Conservation (phyloP, 805 yeast species). For the Saccharomycopsis fodiens region DNA sequence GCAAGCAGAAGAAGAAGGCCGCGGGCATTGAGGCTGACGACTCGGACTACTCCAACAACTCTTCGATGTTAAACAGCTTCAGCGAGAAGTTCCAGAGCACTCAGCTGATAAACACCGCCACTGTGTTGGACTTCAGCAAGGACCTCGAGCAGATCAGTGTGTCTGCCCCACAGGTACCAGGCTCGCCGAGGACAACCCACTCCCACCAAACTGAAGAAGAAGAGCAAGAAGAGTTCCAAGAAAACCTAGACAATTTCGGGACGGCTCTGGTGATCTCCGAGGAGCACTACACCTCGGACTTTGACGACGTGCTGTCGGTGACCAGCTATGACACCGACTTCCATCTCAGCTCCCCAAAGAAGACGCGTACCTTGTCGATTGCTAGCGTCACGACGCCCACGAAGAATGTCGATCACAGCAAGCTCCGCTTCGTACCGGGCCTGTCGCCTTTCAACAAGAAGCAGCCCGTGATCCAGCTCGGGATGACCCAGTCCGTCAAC, state of each 20-base stretch:
- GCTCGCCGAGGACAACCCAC: constrained; percentile 7
- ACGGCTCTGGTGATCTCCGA: not conserved
- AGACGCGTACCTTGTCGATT: not conserved
- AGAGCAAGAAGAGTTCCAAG: not conserved
- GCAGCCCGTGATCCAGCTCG: not conserved
- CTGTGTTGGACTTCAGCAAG: not conserved
- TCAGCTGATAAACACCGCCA: not conserved
- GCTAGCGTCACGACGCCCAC: not conserved
- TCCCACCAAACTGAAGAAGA: not conserved
- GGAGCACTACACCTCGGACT: constrained; percentile 7
- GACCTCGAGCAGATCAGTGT: not conserved
- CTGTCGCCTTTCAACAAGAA: not conserved
- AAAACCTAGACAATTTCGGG: not conserved
- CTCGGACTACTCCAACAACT: not conserved
- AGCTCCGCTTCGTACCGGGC: not conserved
- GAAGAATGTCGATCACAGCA: not conserved
- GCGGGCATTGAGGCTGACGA: constrained; percentile 1
- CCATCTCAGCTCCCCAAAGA: not conserved
- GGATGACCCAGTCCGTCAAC: not conserved
- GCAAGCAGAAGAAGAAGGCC: constrained; percentile 3
- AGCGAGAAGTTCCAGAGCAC: constrained; percentile 1
- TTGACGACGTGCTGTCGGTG: constrained; percentile 7
- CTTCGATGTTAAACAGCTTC: constrained; percentile 1
- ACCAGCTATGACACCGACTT: constrained; percentile 8
- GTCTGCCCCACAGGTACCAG: not conserved